phyloP scores from a whole-genome alignment of 345 rosid genomes.

The Eutrema heterophyllum region DNA sequence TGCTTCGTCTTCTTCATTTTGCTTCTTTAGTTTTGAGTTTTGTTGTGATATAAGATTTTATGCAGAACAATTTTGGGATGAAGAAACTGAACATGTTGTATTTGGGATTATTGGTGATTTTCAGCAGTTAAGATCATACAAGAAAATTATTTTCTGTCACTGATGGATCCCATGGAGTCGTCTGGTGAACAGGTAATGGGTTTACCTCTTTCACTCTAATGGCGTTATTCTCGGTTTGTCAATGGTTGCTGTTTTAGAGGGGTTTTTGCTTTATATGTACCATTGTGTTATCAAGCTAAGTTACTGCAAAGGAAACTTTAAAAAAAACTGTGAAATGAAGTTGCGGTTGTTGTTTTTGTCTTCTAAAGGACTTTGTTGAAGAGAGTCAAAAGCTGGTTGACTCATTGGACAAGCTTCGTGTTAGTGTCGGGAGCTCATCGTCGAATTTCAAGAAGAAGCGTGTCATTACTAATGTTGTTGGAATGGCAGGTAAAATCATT shows the following conservation, averaged over 20 bases:
- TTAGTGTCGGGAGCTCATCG: slow-evolving; percentile 40
- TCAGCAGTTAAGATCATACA: slow-evolving; percentile 28
- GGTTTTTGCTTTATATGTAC: not conserved
- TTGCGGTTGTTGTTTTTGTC: not conserved
- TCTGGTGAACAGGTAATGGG: slow-evolving; percentile 18
- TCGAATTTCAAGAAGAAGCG: slow-evolving; percentile 62
- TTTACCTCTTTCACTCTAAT: not conserved
- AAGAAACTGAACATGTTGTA: not conserved
- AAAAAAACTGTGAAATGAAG: not conserved
- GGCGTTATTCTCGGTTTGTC: not conserved
- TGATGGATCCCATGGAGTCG: slow-evolving; percentile 48
- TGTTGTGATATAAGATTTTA: too few relatives aligned
- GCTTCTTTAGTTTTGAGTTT: not conserved
- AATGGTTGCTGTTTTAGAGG: not conserved
- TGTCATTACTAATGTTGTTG: slow-evolving; percentile 59
- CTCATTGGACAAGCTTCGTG: slow-evolving; percentile 54
- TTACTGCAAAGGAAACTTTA: not conserved
- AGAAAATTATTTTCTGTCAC: slow-evolving; percentile 30
- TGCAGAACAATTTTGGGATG: not conserved
- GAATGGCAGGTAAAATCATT: slow-evolving; percentile 62
- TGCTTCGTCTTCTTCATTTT: not conserved
- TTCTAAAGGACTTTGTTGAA: slow-evolving; percentile 30
- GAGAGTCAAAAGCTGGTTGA: slow-evolving; percentile 46
- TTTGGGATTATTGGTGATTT: slow-evolving; percentile 27
- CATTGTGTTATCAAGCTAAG: not conserved